Base-by-base conservation (phyloP, 2,329 filamentous ascomycete genomes). In the Colletotrichum godetiae region DNA sequence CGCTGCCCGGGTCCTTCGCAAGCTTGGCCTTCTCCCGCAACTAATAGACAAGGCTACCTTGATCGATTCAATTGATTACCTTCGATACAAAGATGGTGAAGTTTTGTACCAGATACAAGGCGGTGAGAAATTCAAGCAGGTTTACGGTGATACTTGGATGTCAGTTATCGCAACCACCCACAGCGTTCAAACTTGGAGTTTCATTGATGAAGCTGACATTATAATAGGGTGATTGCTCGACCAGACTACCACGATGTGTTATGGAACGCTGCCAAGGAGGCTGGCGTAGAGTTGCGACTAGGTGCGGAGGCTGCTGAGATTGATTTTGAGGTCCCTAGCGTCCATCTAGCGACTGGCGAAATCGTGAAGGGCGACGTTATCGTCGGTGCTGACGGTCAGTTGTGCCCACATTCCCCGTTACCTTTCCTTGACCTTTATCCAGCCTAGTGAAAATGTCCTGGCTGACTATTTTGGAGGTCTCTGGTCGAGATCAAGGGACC, bases 361-460 rank as follows among this genome's bases (percentile, higher is more conserved):
- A 59, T 60, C 33, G 35, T 73, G 11, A 27, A 15, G 0, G 67
- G 70, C 4, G 70, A 73, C 29, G 60, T 73, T 1, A 49, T 73
- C 0, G 35, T 70, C 5, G 70, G 70, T 5, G 67, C 70, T 8
- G 70, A 73, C 13, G 70, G 70, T 73, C 31, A 13, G 60, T 68
- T n/a, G 15, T 10, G 1, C 42, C 19, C 19, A 46, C 42, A 46
- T 19, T n/a, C 15, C 42, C 15, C 8, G 2, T 46, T 46, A 0
- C 6, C n/a, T 8, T 46, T n/a, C n/a, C n/a, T 24, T 55, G 35
- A 15, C 1, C 5, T 42, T 42, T 15, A 42, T 42, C 35, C 35
- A 42, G 35, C 13, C 35, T 42, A 13, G 12, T 2, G 13, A 42
- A 42, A 15, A 42, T 42, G 13, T 15, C 35, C 13, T 4, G 19